Base-by-base conservation (phyloP, 257 asterid genomes). In the Primulina tabacum region DNA sequence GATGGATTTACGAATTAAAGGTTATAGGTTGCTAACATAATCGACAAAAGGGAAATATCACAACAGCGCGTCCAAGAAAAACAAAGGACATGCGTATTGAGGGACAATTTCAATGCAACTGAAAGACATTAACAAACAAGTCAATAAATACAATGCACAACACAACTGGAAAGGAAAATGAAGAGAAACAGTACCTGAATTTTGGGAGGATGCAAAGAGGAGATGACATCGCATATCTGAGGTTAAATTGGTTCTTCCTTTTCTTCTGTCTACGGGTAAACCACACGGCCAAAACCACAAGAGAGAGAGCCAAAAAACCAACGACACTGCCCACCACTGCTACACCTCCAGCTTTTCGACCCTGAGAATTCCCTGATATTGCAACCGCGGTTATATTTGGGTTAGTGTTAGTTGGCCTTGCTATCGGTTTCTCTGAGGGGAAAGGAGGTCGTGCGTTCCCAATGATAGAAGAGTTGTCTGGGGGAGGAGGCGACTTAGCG, bases 131-230 rank as follows among this genome's bases (percentile, higher is more conserved):
- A 34, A 11, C 50, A 21, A 58, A 71, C 28, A 32, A 18, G 33
- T 34, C 33, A 37, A 68, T 60, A 68, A 29, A 37, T 61, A 70
- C 50, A 68, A 62, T 26, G 18, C 8, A 75, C 11, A 56, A 66
- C 58, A 52, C 9, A 61, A 40, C 47, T 34, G 50, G 47, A 78
- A 34, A 63, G 60, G 38, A 66, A 50, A 59, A 57, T 20, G 60
- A n/a, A 59, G 34, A 34, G 34, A 65, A 69, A 14, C 11, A 62
- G 40, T 80, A 89, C 97, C 97, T 80, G 97, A 91, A 81, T 87
- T 78, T 77, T 85, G 96, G 66, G 97, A 91, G 73, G 97, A 87
- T 35, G 88, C 87, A 69, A 75, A 86, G n/a, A 57, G 95, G 96
- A 78, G 96, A 91, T 56, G 92, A 89, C 74, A 77, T 70, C 58